Percentiles rank a stretch among this genome's conserved stretches.
These are phyloP conservation scores for Leccinum boreale DNA, from an alignment of 768 basidiomycete genomes.

Conservation along the genomic window DNA sequence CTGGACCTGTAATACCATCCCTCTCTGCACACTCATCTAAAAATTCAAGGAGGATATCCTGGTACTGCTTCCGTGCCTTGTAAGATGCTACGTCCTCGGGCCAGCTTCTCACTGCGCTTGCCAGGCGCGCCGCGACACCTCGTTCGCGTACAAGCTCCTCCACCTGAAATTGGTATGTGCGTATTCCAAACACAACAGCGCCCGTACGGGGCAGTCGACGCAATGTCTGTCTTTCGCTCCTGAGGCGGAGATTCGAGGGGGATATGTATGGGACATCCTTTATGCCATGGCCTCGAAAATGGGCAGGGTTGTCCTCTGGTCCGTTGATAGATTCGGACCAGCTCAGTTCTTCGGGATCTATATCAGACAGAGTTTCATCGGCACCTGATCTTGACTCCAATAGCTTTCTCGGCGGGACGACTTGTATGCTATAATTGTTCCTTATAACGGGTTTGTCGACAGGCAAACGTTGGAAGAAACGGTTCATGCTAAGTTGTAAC, in stretches of 20 bases:
- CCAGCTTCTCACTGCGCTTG: constrained; percentile 66
- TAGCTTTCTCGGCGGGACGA: too few species aligned
- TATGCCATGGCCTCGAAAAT: constrained; percentile 16
- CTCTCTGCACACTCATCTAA: constrained; percentile 23
- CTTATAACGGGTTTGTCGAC: constrained; percentile 70
- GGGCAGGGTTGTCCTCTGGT: too few species aligned
- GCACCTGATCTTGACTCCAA: too few species aligned
- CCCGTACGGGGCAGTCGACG: constrained; percentile 62
- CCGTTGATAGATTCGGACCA: too few species aligned
- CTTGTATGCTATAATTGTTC: constrained; percentile 54
- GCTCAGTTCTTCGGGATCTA: too few species aligned
- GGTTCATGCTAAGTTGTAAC: constrained; percentile 59
- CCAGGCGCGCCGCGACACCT: constrained; percentile 61
- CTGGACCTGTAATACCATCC: constrained; percentile 15
- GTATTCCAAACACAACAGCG: constrained; percentile 68
- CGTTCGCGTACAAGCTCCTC: constrained; percentile 51
- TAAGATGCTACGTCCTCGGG: constrained; percentile 51
- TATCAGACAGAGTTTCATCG: too few species aligned
- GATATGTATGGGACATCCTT: constrained; percentile 16
- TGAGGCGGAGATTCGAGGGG: constrained; percentile 49
- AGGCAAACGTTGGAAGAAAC: constrained; percentile 67
- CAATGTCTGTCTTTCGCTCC: constrained; percentile 70
- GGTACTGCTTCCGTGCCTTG: constrained; percentile 24
- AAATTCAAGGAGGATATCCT: constrained; percentile 23
- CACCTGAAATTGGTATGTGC: constrained; percentile 61